phyloP scores from a whole-genome alignment of 768 basidiomycete species.

The Suillus plorans region DNA sequence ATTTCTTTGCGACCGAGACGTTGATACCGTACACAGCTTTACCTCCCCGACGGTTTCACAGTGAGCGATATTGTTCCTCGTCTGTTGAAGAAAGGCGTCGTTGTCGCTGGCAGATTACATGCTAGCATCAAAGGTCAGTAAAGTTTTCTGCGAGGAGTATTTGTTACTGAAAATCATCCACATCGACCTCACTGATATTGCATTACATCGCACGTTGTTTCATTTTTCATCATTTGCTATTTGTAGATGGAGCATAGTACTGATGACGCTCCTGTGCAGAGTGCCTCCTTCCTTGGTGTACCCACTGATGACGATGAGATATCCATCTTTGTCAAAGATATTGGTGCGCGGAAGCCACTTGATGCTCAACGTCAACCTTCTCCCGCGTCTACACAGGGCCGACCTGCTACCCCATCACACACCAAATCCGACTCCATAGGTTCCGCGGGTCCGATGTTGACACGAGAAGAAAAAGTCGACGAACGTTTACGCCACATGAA shows the following conservation, averaged over 20 bases:
- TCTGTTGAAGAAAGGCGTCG: conserved; percentile 66
- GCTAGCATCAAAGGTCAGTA: conserved; percentile 73
- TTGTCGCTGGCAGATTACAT: conserved; percentile 89
- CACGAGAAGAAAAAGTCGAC: conserved; percentile 66
- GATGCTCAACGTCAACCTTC: not conserved
- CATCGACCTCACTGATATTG: not conserved
- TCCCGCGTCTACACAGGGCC: not conserved
- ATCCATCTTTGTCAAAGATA: conserved; percentile 75
- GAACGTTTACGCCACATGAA: conserved; percentile 66
- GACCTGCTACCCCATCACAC: not conserved
- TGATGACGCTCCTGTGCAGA: conserved; percentile 18
- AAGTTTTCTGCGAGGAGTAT: not conserved
- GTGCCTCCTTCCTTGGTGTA: conserved; percentile 45
- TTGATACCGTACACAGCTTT: conserved; percentile 45
- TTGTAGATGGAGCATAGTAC: conserved; percentile 1
- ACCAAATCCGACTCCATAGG: not conserved
- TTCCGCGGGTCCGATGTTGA: conserved; percentile 53
- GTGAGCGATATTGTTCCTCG: conserved; percentile 77
- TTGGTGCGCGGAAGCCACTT: conserved; percentile 68
- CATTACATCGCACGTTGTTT: not conserved
- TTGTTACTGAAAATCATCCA: not conserved
- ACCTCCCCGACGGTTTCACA: conserved; percentile 79
- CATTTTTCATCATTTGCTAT: not conserved
- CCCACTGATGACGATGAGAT: conserved; percentile 75
- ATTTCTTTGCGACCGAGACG: not conserved